Conservation (phyloP, 345 rosid species). For the Conringia planisiliqua region DNA sequence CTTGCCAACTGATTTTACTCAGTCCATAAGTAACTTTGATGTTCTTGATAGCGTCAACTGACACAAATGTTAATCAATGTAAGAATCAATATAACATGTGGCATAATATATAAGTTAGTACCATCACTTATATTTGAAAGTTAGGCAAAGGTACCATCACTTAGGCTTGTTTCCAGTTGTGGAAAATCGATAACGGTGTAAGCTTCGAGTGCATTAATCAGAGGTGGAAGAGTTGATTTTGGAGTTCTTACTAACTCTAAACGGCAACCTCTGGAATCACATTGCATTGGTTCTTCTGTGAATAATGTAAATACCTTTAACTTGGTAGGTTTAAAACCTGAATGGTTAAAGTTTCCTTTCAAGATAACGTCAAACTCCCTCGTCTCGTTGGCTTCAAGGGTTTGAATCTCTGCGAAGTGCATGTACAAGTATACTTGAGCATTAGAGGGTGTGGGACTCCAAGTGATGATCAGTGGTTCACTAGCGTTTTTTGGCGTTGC, state of each 20-base stretch:
- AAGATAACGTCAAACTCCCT: conserved; percentile 15
- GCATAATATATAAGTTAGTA: background rate
- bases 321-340: conserved; percentile 3
- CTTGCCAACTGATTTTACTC: conserved; percentile 40
- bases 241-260: conserved; percentile 14
- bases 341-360: background rate
- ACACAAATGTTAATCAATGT: background rate
- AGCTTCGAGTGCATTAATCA: conserved; percentile 26
- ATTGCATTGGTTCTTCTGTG: background rate
- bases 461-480: background rate
- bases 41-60: conserved; percentile 27
- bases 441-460: background rate
- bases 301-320: background rate
- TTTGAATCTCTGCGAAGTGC: conserved; percentile 34
- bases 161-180: conserved; percentile 1
- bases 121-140: background rate
- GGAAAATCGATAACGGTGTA: conserved; percentile 20
- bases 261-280: conserved; percentile 5
- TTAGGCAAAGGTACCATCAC: conserved; percentile 22
- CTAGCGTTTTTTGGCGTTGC: conserved; percentile 26
- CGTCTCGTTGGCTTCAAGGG: conserved; percentile 10
- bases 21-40: conserved; percentile 38
- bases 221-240: conserved; percentile 22
- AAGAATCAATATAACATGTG: background rate
- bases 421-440: conserved; percentile 30